Base-by-base conservation (phyloP, 2,329 filamentous ascomycete species). In the Camptophora hylomeconis region DNA sequence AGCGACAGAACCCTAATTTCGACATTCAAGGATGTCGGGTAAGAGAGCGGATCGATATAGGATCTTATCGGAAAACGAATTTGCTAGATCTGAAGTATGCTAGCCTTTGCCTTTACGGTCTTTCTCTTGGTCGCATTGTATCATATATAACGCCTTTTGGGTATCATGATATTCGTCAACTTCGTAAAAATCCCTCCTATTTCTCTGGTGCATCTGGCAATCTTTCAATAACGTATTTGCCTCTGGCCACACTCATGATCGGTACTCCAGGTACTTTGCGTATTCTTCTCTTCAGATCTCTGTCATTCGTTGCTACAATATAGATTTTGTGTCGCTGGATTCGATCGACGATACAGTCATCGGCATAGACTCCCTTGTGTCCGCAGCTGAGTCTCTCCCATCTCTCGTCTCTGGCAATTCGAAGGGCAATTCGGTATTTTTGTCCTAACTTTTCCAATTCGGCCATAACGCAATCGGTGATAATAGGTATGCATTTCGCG, bases 201-300 rank as follows among this genome's bases (percentile, higher is more conserved):
- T 65, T 72, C 42, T 84, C 76, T 18, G 81, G 80, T 20, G 81
- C 82, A 54, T 84, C 80, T 4, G 86, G 86, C 38, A 94, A 57
- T 46, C 86, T 72, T 65, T 95, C 89, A 48, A 98, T 89, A 26
- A 87, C 77, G 56, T 94, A 95, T 57, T 94, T 94, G 24, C 81
- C 83, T 47, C 81, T 71, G 5, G 79, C 80, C 16, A 89, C 82
- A 47, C 75, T 83, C 65, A 93, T 65, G 31, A 71, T 68, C 2
- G 67, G 68, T 8, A 69, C 65, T 48, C 76, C 76, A 2, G 76
- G 75, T 29, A 89, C 73, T 60, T 93, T 94, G 39, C 86, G 67
- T 45, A 93, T 67, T 33, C 86, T 65, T 49, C 83, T 67, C 61
- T 92, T 89, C 35, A 92, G 58, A 44, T 84, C 80, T 42, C 80